A percentile compares a stretch with the other conserved stretches of the same genome.
phyloP scores from a whole-genome alignment of 2,329 filamentous ascomycete genomes.

The Phaeosphaeriaceae sp. region DNA sequence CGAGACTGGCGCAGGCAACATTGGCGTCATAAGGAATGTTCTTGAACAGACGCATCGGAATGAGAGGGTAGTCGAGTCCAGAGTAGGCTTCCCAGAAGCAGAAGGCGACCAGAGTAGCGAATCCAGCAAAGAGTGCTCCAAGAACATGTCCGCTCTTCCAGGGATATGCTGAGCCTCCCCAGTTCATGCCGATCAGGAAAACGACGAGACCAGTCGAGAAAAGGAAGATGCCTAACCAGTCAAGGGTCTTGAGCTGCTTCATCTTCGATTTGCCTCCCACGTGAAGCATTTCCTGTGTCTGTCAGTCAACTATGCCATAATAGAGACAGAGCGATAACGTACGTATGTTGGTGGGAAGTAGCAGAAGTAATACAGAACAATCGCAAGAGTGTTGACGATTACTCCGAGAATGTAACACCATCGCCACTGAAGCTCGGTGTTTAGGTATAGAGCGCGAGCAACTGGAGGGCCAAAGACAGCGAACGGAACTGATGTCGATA shows the following conservation, averaged over 20 bases:
- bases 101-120: conserved; percentile 41
- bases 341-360: conserved; percentile 46
- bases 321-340: conserved; percentile 3
- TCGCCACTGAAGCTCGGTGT: conserved; percentile 40
- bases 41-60: conserved; percentile 47
- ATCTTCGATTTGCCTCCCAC: conserved; percentile 43
- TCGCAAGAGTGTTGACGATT: conserved; percentile 38
- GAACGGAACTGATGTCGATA: conserved; percentile 38
- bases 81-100: conserved; percentile 38
- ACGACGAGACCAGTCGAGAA: conserved; percentile 56
- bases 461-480: conserved; percentile 41
- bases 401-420: conserved; percentile 41
- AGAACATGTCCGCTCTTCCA: conserved; percentile 47
- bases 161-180: conserved; percentile 45
- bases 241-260: conserved; percentile 49
- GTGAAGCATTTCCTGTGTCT: conserved; percentile 42
- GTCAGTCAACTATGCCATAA: not conserved
- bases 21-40: conserved; percentile 43
- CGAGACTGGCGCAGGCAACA: conserved; percentile 41
- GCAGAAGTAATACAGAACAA: conserved; percentile 44
- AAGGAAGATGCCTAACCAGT: conserved; percentile 56
- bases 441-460: conserved; percentile 37
- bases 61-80: conserved; percentile 43
- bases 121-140: conserved; percentile 43
- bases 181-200: conserved; percentile 57